Percentiles rank a stretch among this genome's conserved stretches.
Conservation (phyloP, 148 eudicot genomes). For the Cornus florida region DNA sequence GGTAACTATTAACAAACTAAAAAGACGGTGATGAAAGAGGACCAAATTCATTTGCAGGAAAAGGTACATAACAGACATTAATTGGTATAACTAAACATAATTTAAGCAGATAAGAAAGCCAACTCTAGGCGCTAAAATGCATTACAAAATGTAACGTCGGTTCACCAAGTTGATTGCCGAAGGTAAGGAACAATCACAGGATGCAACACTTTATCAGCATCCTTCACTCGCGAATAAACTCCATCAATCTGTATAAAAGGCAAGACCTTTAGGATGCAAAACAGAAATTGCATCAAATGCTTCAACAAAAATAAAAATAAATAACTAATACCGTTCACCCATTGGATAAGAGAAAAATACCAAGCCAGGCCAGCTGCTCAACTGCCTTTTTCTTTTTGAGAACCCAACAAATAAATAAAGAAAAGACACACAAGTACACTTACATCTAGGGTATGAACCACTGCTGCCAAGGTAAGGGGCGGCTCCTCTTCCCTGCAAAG, state of each 20-base stretch:
- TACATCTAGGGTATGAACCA: constrained; percentile 17
- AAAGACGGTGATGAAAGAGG: neutral
- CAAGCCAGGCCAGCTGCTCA: too few species aligned
- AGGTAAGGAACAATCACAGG: neutral
- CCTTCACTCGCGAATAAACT: neutral
- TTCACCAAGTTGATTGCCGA: neutral
- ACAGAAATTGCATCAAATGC: neutral
- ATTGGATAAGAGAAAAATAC: too few species aligned
- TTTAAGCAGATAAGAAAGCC: neutral
- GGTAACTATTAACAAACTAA: neutral
- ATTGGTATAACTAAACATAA: neutral
- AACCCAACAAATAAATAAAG: too few species aligned
- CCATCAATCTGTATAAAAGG: neutral
- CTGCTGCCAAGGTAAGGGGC: constrained; percentile 9
- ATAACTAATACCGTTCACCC: neutral
- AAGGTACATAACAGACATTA: neutral
- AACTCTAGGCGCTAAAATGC: neutral
- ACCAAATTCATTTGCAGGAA: neutral
- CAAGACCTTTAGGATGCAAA: neutral
- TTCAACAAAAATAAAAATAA: neutral
- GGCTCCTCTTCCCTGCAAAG: constrained; percentile 13
- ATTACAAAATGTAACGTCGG: neutral
- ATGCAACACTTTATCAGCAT: neutral
- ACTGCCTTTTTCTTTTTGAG: too few species aligned
- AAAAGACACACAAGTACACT: neutral